Base-by-base conservation (phyloP, 192 early-diverging fungal genomes). In the Fimicolochytrium jonesii region DNA sequence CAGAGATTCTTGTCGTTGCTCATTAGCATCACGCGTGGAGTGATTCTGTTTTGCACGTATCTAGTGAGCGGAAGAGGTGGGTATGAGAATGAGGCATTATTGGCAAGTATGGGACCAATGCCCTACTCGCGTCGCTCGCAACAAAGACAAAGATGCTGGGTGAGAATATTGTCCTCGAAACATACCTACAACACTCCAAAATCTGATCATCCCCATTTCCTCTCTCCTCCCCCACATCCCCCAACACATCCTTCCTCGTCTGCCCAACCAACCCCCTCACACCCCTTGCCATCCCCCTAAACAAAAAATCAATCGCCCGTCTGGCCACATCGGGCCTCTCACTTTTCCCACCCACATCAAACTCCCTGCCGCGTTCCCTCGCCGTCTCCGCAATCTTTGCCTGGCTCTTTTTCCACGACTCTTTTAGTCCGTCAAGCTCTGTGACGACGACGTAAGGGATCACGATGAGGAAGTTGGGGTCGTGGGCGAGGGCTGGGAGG, bases 1-100 rank as follows among this genome's bases (percentile, higher is more conserved):
- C 58, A 51, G 22, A 68, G 50, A 42, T 68, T 68, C 36, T 68
- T 68, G 51, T 68, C 66, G 39, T 67, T 67, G 35, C 35, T 52
- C 34, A 67, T n/a, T 29, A 67, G 36, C n/a, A 53, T n/a, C 4
- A 52, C 49, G 17, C 31, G 28, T 6, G 45, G 47, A 20, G 47
- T 35, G 20, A 48, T 48, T 15, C 37, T 17, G 6, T 11, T 13
- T 32, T 22, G 53, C 25, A 44, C 64, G 34, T 32, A 66, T 66
- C 64, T 44, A n/a, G n/a, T n/a, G n/a, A n/a, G n/a, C n/a, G n/a
- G n/a, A n/a, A n/a, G n/a, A n/a, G n/a, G n/a, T n/a, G n/a, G n/a
- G n/a, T n/a, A n/a, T n/a, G n/a, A n/a, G n/a, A n/a, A n/a, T n/a
- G n/a, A n/a, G n/a, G n/a, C n/a, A n/a, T n/a, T n/a, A n/a, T n/a